A percentile compares a stretch with the other conserved stretches of the same genome.
phyloP scores from a whole-genome alignment of 2,329 filamentous ascomycete species.

The Phialocephala sp. region DNA sequence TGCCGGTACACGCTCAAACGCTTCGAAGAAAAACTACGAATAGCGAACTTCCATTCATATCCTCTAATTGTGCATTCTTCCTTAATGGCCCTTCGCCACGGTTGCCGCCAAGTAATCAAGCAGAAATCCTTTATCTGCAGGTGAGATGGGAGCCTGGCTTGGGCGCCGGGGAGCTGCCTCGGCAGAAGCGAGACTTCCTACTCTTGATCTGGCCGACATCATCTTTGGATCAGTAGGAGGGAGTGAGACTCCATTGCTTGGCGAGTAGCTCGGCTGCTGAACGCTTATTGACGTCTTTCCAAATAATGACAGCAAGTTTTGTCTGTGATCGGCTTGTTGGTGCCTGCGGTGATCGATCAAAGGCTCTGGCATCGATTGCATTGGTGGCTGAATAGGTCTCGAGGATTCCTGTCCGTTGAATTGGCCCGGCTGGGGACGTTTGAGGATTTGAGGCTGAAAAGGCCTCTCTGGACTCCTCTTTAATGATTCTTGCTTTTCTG shows the following conservation, averaged over 20 bases:
- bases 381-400: slow-evolving; percentile 9
- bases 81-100: slow-evolving; percentile 34
- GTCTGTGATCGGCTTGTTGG: slow-evolving; percentile 52
- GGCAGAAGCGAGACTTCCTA: slow-evolving; percentile 39
- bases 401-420: slow-evolving; percentile 37
- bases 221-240: slow-evolving; percentile 25
- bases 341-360: slow-evolving; percentile 45
- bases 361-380: slow-evolving; percentile 20
- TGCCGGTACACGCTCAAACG: slow-evolving; percentile 16
- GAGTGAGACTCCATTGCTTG: slow-evolving; percentile 22
- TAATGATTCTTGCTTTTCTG: background rate
- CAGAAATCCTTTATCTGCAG: slow-evolving; percentile 77
- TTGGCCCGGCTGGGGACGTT: slow-evolving; percentile 51
- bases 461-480: slow-evolving; percentile 44
- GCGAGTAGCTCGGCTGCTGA: slow-evolving; percentile 17
- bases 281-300: slow-evolving; percentile 30
- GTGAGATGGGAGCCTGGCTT: slow-evolving; percentile 63
- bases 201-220: slow-evolving; percentile 38
- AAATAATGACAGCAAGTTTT: slow-evolving; percentile 47
- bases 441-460: slow-evolving; percentile 60
- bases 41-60: slow-evolving; percentile 7
- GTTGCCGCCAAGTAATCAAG: slow-evolving; percentile 71
- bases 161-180: slow-evolving; percentile 47
- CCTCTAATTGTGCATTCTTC: slow-evolving; percentile 12
- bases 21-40: slow-evolving; percentile 7